Evolutionary conservation across 768 basidiomycete genomes (phyloP).

Genomic region (Tricholoma furcatifolium): DNA sequence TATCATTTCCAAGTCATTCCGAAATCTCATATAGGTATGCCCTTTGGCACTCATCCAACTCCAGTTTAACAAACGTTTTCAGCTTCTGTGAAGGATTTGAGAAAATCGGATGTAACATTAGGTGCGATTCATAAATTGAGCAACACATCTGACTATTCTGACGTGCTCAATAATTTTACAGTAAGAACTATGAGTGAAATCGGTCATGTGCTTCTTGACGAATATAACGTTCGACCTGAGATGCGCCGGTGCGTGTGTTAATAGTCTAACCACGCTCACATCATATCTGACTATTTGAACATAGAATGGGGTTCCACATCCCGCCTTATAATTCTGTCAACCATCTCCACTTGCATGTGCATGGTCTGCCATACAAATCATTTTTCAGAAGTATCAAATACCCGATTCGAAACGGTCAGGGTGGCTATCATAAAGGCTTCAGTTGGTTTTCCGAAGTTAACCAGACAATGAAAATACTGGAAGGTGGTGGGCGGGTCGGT

Average conservation of each 20-base stretch:
- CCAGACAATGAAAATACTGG: slow-evolving; percentile 61
- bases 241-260: slow-evolving; percentile 43
- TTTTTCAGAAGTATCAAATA: slow-evolving; percentile 42
- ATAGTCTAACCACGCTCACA: not conserved
- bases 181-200: slow-evolving; percentile 36
- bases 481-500: slow-evolving; percentile 48
- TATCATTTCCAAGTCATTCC: slow-evolving; percentile 54
- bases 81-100: slow-evolving; percentile 59
- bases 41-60: not conserved
- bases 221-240: slow-evolving; percentile 35
- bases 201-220: slow-evolving; percentile 53
- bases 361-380: slow-evolving; percentile 63
- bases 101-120: slow-evolving; percentile 41
- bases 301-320: slow-evolving; percentile 79
- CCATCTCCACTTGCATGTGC: slow-evolving; percentile 77
- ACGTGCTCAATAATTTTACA: slow-evolving; percentile 13
- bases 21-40: slow-evolving; percentile 48
- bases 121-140: slow-evolving; percentile 31
- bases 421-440: slow-evolving; percentile 55
- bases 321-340: slow-evolving; percentile 73
- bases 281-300: slow-evolving; percentile 10
- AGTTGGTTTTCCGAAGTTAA: slow-evolving; percentile 70
- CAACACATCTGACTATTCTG: not conserved
- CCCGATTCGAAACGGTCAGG: slow-evolving; percentile 38
- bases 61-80: not conserved